Percentiles rank a stretch among this genome's conserved stretches.
These are phyloP conservation scores for Wickerhamiella parazyma DNA, from an alignment of 805 yeast species.

Conservation along the genomic window DNA sequence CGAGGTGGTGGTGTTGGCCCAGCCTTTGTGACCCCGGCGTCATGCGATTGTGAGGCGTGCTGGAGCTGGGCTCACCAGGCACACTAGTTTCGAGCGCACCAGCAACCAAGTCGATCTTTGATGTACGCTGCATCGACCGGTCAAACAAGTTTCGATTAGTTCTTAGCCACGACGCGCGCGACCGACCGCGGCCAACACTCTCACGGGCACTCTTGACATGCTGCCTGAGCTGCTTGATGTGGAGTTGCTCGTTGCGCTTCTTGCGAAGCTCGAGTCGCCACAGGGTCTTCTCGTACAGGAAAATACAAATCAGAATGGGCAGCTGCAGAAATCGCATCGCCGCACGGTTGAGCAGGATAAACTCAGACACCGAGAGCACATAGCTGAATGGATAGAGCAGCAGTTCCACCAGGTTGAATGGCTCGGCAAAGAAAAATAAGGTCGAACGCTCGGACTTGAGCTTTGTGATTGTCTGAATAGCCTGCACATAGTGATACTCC, in stretches of 20 bases:
- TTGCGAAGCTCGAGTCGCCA: conserved; percentile 14
- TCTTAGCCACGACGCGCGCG: not conserved
- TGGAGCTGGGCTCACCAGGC: conserved; percentile 2
- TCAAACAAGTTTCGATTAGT: conserved; percentile 1
- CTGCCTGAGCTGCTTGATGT: conserved; percentile 14
- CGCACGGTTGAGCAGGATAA: conserved; percentile 24
- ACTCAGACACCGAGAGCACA: conserved; percentile 23
- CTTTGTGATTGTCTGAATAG: conserved; percentile 28
- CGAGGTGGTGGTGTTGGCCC: not conserved
- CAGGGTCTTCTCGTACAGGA: conserved; percentile 22
- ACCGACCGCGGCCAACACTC: not conserved
- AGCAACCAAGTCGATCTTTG: conserved; percentile 10
- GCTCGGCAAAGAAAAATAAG: conserved; percentile 27
- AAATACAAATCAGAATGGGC: conserved; percentile 26
- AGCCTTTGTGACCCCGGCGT: conserved; percentile 2
- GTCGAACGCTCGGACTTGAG: conserved; percentile 27
- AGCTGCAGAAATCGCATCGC: conserved; percentile 28
- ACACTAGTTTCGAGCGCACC: conserved; percentile 6
- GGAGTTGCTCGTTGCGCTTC: conserved; percentile 12
- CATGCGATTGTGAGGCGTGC: not conserved
- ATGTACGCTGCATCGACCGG: conserved; percentile 8
- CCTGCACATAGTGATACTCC: conserved; percentile 27
- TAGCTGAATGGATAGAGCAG: conserved; percentile 23
- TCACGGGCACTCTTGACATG: conserved; percentile 13
- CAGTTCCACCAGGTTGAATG: conserved; percentile 26